Percentiles rank a stretch among this genome's conserved stretches.
phyloP scores from a whole-genome alignment of 305 asterid species.

The Nicotiana rustica region DNA sequence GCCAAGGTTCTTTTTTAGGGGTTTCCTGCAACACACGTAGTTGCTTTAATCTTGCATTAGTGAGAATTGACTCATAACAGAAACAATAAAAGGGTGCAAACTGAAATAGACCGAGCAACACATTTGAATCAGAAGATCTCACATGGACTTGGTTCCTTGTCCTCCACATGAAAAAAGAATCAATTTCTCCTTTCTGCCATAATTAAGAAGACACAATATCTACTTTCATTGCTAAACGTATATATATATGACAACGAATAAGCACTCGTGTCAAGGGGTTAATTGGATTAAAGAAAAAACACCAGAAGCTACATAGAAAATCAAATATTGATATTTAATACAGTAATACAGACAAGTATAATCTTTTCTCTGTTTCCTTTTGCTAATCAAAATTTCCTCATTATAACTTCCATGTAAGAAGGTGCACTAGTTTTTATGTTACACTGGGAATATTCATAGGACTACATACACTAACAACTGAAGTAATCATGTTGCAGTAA shows the following conservation, averaged over 20 bases:
- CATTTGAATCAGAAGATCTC: slow-evolving; percentile 4
- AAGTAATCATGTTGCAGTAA: slow-evolving; percentile 21
- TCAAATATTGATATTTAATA: background rate
- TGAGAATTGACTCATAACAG: background rate
- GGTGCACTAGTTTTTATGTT: slow-evolving; percentile 13
- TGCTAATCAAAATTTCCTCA: background rate
- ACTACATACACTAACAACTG: background rate
- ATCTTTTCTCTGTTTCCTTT: background rate
- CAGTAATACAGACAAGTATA: background rate
- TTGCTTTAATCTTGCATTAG: background rate
- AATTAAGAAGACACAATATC: background rate
- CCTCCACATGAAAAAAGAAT: slow-evolving; percentile 26
- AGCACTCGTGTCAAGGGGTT: background rate
- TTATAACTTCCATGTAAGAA: slow-evolving; percentile 17
- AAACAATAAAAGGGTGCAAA: background rate
- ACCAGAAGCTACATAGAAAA: background rate
- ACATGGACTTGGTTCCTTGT: slow-evolving; percentile 5
- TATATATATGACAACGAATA: background rate
- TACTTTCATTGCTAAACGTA: background rate
- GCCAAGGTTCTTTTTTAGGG: background rate
- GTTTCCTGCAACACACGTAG: background rate
- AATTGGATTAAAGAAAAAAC: background rate
- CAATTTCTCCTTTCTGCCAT: background rate
- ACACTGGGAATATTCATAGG: background rate
- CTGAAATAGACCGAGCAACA: background rate